Base-by-base conservation (phyloP, 164 flowering plant genomes). In the Paratinospora sagittata region DNA sequence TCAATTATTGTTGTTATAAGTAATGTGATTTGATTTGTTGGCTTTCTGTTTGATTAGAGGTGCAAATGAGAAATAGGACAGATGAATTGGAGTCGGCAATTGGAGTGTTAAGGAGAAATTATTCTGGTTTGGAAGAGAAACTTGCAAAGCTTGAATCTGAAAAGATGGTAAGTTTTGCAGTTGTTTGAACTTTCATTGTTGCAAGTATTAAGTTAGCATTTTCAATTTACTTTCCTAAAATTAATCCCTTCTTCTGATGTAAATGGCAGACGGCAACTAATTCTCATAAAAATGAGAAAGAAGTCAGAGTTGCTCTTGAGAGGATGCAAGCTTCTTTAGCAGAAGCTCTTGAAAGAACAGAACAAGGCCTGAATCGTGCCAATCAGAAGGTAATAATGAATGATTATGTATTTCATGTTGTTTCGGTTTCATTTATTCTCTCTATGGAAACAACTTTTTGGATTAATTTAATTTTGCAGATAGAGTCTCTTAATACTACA, bases 301-400 rank as follows among this genome's bases (percentile, higher is more conserved):
- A 89, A 65, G 87, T 87, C 21, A 85, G 87, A 71, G 65, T 68
- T 69, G 79, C 80, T 24, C 83, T 77, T n/a, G 96, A 90, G 58
- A 82, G 74, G 63, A 17, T 65, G 68, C 77, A 72, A 43, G 85
- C 75, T 66, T 78, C 86, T 72, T 76, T 86, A 7, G 70, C 74
- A 1, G 85, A 80, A 64, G 91, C 86, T 76, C 84, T 89, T 67
- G 84, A 70, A 36, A 90, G 79, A 75, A 76, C 76, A 55, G 82
- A 76, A 45, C 77, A 85, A 63, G 90, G 87, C 63, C 86, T 81
- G 26, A 67, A 65, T 61, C 81, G 76, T 77, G 85, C 88, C 30
- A 90, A 77, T 76, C 92, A 88, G 71, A 89, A 85, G 90, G 97
- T 89, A 80, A 66, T 41, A 4, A 3, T n/a, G n/a, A n/a, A n/a